Percentiles rank a stretch among this genome's conserved stretches.
Evolutionary conservation across 306 rosid genomes (phyloP).

Genomic region (Dicorynia guianensis): DNA sequence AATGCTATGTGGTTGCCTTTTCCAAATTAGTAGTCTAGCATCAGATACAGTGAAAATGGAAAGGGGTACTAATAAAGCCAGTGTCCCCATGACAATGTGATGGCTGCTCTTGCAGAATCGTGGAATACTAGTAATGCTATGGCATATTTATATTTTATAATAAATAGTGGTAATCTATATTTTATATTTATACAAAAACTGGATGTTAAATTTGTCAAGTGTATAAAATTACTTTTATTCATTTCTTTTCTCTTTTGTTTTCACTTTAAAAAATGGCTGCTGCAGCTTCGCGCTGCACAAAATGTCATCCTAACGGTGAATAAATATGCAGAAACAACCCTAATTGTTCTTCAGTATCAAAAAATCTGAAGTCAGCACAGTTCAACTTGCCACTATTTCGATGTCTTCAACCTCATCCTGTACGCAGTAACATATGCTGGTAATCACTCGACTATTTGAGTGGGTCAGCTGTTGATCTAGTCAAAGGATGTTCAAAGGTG

Average conservation of each 20-base stretch:
- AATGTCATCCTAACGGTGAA: no score
- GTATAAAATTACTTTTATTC: no score
- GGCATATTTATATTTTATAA: conserved; percentile 24
- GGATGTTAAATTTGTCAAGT: no score
- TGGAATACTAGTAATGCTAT: conserved; percentile 25
- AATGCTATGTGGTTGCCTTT: conserved; percentile 43
- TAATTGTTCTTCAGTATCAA: no score
- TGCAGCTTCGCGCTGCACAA: no score
- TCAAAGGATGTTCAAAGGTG: not conserved
- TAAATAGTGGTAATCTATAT: no score
- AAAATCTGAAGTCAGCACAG: no score
- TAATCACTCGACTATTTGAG: conserved; percentile 5
- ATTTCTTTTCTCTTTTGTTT: no score
- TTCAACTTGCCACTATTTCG: not conserved
- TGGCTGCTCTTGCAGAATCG: conserved; percentile 43
- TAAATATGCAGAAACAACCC: no score
- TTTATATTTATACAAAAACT: no score
- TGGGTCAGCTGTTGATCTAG: conserved; percentile 16
- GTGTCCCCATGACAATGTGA: conserved; percentile 32
- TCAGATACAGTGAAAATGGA: conserved; percentile 49
- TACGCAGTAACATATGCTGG: no score
- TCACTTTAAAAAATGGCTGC: no score
- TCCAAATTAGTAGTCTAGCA: conserved; percentile 40
- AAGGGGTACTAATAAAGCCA: conserved; percentile 36
- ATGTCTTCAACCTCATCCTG: not conserved